Percentiles rank a stretch among this genome's conserved stretches.
Evolutionary conservation across 768 basidiomycete species (phyloP).

Genomic region (Tremella fuciformis): DNA sequence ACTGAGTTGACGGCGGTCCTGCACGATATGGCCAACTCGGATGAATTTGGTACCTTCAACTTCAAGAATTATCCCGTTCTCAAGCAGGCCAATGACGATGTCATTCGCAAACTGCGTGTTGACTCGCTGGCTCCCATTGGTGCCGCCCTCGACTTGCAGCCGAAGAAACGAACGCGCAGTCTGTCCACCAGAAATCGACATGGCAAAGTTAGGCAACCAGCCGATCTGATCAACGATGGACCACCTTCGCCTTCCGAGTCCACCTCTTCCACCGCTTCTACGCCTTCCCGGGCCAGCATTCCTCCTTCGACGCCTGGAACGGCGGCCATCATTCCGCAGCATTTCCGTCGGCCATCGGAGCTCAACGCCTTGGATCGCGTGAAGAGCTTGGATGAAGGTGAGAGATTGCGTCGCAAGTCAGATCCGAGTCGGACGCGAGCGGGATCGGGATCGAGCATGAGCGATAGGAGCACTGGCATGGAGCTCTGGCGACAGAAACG

Average conservation of each 20-base stretch:
- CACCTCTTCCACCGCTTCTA: conserved; percentile 84
- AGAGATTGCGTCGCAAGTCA: conserved; percentile 63
- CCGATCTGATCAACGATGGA: conserved; percentile 51
- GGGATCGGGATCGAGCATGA: conserved; percentile 33
- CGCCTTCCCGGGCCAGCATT: conserved; percentile 70
- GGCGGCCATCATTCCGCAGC: conserved; percentile 31
- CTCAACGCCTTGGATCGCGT: conserved; percentile 80
- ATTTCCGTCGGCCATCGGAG: conserved; percentile 78
- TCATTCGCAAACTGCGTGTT: conserved; percentile 90
- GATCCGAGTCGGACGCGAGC: conserved; percentile 59
- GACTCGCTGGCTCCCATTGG: conserved; percentile 79
- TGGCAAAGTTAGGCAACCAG: conserved; percentile 23
- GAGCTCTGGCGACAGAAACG: conserved; percentile 41
- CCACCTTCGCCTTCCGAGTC: conserved; percentile 91
- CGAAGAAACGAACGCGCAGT: conserved; percentile 64
- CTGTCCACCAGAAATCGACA: conserved; percentile 59
- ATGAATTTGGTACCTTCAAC: conserved; percentile 96
- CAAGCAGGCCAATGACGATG: conserved; percentile 97
- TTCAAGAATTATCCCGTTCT: conserved; percentile 95
- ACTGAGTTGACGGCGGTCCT: conserved; percentile 32
- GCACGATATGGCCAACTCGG: conserved; percentile 49
- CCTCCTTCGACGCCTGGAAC: conserved; percentile 69
- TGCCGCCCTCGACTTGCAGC: conserved; percentile 57
- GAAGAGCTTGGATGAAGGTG: conserved; percentile 72
- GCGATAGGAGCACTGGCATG: conserved; percentile 37